phyloP scores from a whole-genome alignment of 2,329 filamentous ascomycete species.

The Magnaporthales sp. region DNA sequence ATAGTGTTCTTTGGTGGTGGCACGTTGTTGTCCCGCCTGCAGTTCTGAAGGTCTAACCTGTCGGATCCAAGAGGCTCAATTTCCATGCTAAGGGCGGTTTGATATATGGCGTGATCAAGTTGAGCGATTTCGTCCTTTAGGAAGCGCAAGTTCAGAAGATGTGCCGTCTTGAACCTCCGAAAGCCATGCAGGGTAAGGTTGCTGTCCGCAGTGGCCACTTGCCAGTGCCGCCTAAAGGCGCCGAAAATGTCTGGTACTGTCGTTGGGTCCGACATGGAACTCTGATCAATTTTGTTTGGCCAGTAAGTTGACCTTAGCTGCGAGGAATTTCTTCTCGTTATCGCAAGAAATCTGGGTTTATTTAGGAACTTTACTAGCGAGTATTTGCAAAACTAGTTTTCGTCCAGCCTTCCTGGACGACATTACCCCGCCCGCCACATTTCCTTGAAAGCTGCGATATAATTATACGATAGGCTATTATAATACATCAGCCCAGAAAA shows the following conservation, averaged over 20 bases:
- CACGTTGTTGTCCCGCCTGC: neutral
- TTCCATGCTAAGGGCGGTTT: conserved; percentile 20
- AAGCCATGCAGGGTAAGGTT: conserved; percentile 18
- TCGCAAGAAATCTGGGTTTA: too few relatives aligned
- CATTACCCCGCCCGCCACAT: too few relatives aligned
- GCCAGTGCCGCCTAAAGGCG: conserved; percentile 20
- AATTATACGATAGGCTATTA: too few relatives aligned
- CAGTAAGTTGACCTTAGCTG: too few relatives aligned
- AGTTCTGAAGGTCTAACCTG: conserved; percentile 12
- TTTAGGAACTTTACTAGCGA: too few relatives aligned
- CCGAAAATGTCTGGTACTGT: neutral
- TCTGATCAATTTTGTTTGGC: too few relatives aligned
- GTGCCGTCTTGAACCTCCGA: conserved; percentile 20
- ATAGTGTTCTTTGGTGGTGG: neutral
- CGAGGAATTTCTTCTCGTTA: too few relatives aligned
- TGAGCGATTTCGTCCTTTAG: conserved; percentile 22
- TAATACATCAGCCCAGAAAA: too few relatives aligned
- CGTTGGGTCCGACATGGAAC: too few relatives aligned
- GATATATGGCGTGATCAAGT: conserved; percentile 22
- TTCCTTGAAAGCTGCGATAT: too few relatives aligned
- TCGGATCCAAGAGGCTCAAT: conserved; percentile 13
- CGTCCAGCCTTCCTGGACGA: too few relatives aligned
- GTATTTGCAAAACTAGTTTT: too few relatives aligned
- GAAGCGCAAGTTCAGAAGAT: conserved; percentile 24
- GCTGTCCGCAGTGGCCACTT: conserved; percentile 16